Base-by-base conservation (phyloP, 2,329 filamentous ascomycete species). In the Aspergillus fischeri region DNA sequence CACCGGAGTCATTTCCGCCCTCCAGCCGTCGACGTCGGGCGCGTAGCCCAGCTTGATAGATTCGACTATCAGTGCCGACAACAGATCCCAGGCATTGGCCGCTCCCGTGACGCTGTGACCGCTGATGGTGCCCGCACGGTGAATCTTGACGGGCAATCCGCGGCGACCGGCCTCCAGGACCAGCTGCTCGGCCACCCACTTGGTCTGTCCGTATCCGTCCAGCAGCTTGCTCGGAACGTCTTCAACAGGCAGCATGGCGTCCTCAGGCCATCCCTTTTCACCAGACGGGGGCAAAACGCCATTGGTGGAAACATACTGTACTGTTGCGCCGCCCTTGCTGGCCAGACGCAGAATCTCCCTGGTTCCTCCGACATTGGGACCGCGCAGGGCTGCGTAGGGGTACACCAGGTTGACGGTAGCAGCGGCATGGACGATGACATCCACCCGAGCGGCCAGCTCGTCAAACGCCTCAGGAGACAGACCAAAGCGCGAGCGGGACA, bases 341-440 rank as follows among this genome's bases (percentile, higher is more conserved):
- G 89, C 89, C 27, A 93, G 78, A 47, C 89, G 86, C 52, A 93
- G 73, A 42, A 92, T 83, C 69, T 92, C 89, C 45, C 83, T 79
- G 0, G 89, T 92, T n/a, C 90, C 90, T n/a, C 84, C 85, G 2
- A 93, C 87, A 63, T 93, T 93, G 56, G 89, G 84, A 52, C 82
- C 84, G 53, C 89, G 83, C 63, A 93, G 77, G 0, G 89, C 87
- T 45, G 89, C 90, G 63, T 92, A 92, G 0, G 90, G 89, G 63
- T 93, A 92, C 0, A 93, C 88, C 51, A 93, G 77, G 68, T 91
- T 91, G 67, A 93, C 90, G 0, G 86, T 89, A 4, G 90, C 90
- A 27, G 86, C 90, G 38, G 89, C 87, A 68, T 93, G 90, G 1
- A 92, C 80, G 56, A 93, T 87, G 38, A 91, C 89, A 60, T 92